phyloP scores from a whole-genome alignment of 106 monocot genomes.

The Apostasia shenzhenica region DNA sequence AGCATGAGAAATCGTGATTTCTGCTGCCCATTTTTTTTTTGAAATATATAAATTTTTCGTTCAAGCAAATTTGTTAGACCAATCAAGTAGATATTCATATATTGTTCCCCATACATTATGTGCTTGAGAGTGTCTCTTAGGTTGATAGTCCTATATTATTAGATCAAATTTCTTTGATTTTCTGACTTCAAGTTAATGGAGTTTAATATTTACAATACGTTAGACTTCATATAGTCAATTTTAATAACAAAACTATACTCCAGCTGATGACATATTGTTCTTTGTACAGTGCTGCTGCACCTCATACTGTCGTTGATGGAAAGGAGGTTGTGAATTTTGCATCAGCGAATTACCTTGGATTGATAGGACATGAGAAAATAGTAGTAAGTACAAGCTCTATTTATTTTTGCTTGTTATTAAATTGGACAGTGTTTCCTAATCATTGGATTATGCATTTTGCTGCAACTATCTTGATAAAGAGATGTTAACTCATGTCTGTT shows the following conservation, averaged over 20 bases:
- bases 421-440: background rate
- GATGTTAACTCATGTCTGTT: background rate
- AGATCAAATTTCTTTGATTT: no score
- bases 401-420: background rate
- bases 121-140: no score
- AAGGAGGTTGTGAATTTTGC: conserved; percentile 97
- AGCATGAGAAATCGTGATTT: no score
- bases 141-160: no score
- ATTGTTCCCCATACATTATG: no score
- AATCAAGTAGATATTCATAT: no score
- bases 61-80: no score
- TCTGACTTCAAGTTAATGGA: no score
- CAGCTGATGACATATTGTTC: conserved; percentile 7
- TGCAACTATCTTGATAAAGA: conserved; percentile 6
- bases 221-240: background rate
- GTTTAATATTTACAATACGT: no score
- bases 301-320: conserved; percentile 76
- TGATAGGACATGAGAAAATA: conserved; percentile 83
- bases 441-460: background rate
- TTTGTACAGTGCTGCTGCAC: conserved; percentile 75
- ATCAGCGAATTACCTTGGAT: conserved; percentile 96
- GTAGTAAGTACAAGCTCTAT: conserved; percentile 40
- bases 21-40: no score
- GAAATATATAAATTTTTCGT: no score
- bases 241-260: background rate